Conservation (phyloP, 768 basidiomycete species). For the Kockovaella imperatae region DNA sequence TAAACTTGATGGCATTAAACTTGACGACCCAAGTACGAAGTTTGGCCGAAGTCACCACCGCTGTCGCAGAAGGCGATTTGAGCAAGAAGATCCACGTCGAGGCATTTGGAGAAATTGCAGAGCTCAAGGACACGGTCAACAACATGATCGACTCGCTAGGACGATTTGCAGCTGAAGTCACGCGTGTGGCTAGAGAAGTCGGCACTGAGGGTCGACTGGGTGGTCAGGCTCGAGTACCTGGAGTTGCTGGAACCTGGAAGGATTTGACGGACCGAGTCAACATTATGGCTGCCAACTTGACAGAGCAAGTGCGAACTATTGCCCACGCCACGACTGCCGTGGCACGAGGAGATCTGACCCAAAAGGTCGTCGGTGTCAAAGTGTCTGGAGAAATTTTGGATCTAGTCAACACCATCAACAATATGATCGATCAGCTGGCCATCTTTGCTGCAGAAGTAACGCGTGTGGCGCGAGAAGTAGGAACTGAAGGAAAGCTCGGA, state of each 20-base stretch:
- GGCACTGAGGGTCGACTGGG: slow-evolving; percentile 61
- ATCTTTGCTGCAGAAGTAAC: slow-evolving; percentile 75
- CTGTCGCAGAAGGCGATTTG: slow-evolving; percentile 72
- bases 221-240: slow-evolving; percentile 41
- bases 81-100: slow-evolving; percentile 88
- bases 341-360: slow-evolving; percentile 82
- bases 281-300: slow-evolving; percentile 89
- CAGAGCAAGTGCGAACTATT: slow-evolving; percentile 62
- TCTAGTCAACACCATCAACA: slow-evolving; percentile 94
- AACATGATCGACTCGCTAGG: slow-evolving; percentile 90
- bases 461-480: slow-evolving; percentile 93
- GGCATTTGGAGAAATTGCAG: slow-evolving; percentile 67
- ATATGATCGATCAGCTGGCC: slow-evolving; percentile 48
- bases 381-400: slow-evolving; percentile 95
- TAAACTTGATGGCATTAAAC: slow-evolving; percentile 47
- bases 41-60: slow-evolving; percentile 40
- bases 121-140: slow-evolving; percentile 65
- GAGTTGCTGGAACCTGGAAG: slow-evolving; percentile 44
- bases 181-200: slow-evolving; percentile 69
- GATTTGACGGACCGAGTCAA: slow-evolving; percentile 53
- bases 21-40: slow-evolving; percentile 46
- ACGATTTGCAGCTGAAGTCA: slow-evolving; percentile 70
- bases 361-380: slow-evolving; percentile 84
- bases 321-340: slow-evolving; percentile 93
- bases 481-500: slow-evolving; percentile 96